These are phyloP conservation scores for Trichophyton benhamiae DNA, from an alignment of 2,329 filamentous ascomycete genomes.

Conservation along the genomic window DNA sequence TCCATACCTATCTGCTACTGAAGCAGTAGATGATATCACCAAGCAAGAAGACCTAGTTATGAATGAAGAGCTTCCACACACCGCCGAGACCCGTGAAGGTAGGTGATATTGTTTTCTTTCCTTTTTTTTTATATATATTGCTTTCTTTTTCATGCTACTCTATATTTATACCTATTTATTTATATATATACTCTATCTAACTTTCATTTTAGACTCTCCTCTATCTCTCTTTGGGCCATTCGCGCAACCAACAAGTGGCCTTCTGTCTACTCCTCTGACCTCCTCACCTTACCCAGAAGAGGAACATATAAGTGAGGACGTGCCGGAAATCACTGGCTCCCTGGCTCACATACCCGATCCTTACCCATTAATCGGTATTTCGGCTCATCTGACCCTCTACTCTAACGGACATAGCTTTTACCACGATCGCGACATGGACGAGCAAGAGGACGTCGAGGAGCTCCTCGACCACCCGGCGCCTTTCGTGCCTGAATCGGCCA, in stretches of 20 bases:
- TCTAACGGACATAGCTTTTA: neutral
- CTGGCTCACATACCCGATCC: too few relatives aligned
- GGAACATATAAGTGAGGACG: neutral
- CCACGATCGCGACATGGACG: neutral
- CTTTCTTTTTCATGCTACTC: neutral
- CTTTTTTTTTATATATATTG: too few relatives aligned
- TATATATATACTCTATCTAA: neutral
- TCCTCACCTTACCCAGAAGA: neutral
- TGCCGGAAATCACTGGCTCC: too few relatives aligned
- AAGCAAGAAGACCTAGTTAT: slow-evolving; percentile 2
- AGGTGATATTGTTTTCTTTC: too few relatives aligned
- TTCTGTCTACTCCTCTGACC: neutral
- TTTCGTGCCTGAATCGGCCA: neutral
- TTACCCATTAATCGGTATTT: too few relatives aligned
- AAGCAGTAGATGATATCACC: neutral
- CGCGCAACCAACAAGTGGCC: neutral
- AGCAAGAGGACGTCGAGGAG: neutral
- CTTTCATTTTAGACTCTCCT: neutral
- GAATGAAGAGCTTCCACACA: neutral
- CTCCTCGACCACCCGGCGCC: neutral
- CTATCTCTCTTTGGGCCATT: neutral
- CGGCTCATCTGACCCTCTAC: neutral
- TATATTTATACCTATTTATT: neutral
- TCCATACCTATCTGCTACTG: neutral
- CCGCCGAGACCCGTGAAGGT: neutral